These are phyloP conservation scores for Acrocalymma vagum DNA, from an alignment of 2,329 filamentous ascomycete species.

Conservation along the genomic window DNA sequence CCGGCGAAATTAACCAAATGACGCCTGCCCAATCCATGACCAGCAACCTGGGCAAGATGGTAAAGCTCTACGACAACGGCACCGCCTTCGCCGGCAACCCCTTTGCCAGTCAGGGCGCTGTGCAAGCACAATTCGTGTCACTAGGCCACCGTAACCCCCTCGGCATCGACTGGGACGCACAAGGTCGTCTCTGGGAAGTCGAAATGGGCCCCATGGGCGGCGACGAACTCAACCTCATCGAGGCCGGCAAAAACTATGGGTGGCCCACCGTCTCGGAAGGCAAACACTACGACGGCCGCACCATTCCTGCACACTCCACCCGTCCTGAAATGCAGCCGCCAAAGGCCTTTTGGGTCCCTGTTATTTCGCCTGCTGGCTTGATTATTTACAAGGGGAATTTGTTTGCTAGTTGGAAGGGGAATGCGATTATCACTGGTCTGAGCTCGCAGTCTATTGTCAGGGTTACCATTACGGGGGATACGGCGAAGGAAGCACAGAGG, in stretches of 20 bases:
- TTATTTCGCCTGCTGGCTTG: conserved; percentile 24
- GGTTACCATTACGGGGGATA: conserved; percentile 21
- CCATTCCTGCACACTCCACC: conserved; percentile 23
- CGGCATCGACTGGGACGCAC: conserved; percentile 24
- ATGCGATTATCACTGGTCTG: conserved; percentile 23
- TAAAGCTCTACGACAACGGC: conserved; percentile 26
- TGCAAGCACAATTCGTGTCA: conserved; percentile 25
- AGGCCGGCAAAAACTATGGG: conserved; percentile 20
- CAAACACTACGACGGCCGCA: conserved; percentile 18
- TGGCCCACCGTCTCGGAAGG: conserved; percentile 24
- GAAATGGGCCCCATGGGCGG: conserved; percentile 27
- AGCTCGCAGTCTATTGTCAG: conserved; percentile 21
- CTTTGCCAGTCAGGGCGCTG: conserved; percentile 19
- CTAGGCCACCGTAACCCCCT: conserved; percentile 26
- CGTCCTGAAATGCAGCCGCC: conserved; percentile 19
- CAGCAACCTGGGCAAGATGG: conserved; percentile 23
- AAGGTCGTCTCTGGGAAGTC: conserved; percentile 26
- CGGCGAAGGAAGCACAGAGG: conserved; percentile 24
- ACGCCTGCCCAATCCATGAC: conserved; percentile 23
- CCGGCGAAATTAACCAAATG: conserved; percentile 27
- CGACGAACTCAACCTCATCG: conserved; percentile 26
- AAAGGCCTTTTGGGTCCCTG: conserved; percentile 24
- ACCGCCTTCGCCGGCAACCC: conserved; percentile 26
- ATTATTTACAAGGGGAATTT: conserved; percentile 27
- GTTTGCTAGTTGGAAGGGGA: conserved; percentile 25